Percentiles rank a stretch among this genome's conserved stretches.
phyloP scores from a whole-genome alignment of 208 protist species.

The Leishmania arabica region DNA sequence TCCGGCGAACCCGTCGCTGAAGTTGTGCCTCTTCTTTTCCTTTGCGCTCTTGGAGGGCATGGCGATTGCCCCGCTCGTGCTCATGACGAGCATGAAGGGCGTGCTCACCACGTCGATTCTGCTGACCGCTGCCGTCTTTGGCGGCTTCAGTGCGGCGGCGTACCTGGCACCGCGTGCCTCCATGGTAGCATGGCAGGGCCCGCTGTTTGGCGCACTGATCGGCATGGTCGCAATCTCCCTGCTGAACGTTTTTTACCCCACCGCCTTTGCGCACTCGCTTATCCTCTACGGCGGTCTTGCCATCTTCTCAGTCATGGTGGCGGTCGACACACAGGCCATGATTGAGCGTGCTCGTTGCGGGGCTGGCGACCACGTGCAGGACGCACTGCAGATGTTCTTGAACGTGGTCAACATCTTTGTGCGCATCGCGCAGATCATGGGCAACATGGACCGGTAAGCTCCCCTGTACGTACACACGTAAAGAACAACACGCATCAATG shows the following conservation, averaged over 20 bases:
- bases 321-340: constrained; percentile 89
- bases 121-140: constrained; percentile 84
- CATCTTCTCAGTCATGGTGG: constrained; percentile 84
- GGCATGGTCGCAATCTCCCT: constrained; percentile 84
- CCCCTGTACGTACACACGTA: not conserved
- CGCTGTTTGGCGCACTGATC: constrained; percentile 83
- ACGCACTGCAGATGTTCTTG: constrained; percentile 84
- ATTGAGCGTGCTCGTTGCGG: constrained; percentile 89
- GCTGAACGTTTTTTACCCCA: constrained; percentile 88
- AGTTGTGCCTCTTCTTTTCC: constrained; percentile 77
- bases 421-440: constrained; percentile 86
- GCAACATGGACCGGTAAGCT: constrained; percentile 42
- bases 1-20: constrained; percentile 66
- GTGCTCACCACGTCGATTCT: constrained; percentile 80
- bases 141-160: constrained; percentile 85
- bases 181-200: constrained; percentile 83
- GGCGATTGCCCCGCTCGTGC: constrained; percentile 80
- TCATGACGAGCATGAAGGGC: constrained; percentile 73
- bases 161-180: constrained; percentile 80
- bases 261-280: constrained; percentile 79
- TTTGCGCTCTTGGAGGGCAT: constrained; percentile 87
- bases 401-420: constrained; percentile 92
- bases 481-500: not conserved
- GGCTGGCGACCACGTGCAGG: constrained; percentile 80
- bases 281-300: constrained; percentile 89